phyloP scores from a whole-genome alignment of 306 rosid species.

The Acacia confusa region DNA sequence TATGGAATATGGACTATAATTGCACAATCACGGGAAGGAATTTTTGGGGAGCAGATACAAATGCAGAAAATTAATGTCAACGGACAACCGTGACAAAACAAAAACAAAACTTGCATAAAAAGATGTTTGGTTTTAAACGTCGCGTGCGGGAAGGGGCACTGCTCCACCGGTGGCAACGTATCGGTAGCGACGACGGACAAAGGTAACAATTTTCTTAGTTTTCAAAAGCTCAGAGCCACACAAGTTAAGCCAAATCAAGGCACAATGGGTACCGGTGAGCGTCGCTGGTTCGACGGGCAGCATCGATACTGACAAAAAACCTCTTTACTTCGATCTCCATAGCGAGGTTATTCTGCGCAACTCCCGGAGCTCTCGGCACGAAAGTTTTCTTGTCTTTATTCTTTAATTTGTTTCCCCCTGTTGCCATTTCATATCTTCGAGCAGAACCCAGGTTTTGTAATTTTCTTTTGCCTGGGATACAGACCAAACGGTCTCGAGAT shows the following conservation, averaged over 20 bases:
- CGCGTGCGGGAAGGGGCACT: neutral
- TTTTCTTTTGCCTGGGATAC: constrained; percentile 34
- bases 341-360: neutral
- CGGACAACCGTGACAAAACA: neutral
- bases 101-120: neutral
- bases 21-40: neutral
- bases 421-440: constrained; percentile 12
- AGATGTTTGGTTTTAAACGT: neutral
- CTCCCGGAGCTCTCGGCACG: constrained; percentile 40
- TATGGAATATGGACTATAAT: neutral
- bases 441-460: constrained; percentile 26
- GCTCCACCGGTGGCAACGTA: neutral
- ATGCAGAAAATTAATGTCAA: neutral
- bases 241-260: neutral
- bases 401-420: neutral
- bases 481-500: constrained; percentile 46
- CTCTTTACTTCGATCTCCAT: neutral
- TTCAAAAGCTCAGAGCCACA: neutral
- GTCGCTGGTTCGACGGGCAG: neutral
- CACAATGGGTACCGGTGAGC: neutral
- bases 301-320: neutral
- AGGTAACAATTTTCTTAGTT: neutral
- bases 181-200: neutral
- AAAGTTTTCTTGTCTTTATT: constrained; percentile 30
- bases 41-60: neutral